phyloP scores from a whole-genome alignment of 768 basidiomycete genomes.

The Pleurotus salmoneostramineus region DNA sequence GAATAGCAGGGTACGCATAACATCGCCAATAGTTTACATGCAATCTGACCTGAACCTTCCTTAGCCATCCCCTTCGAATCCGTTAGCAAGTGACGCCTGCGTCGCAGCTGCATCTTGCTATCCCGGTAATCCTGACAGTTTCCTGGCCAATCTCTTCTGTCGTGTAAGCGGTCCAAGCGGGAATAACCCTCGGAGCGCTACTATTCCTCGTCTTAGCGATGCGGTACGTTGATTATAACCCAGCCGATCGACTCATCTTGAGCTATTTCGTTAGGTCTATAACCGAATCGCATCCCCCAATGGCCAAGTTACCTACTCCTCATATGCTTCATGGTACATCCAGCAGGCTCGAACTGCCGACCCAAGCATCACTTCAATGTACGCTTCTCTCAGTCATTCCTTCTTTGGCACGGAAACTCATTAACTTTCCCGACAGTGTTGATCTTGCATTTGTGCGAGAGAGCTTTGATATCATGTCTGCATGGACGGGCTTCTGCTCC shows the following conservation, averaged over 20 bases:
- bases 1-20: neutral
- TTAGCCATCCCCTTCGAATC: slow-evolving; percentile 5
- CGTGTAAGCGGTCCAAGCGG: slow-evolving; percentile 8
- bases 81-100: slow-evolving; percentile 9
- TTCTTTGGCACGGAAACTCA: neutral
- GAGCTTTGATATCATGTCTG: slow-evolving; percentile 12
- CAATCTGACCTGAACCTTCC: neutral
- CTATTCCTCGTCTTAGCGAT: slow-evolving; percentile 9
- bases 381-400: neutral
- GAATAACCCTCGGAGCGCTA: slow-evolving; percentile 1
- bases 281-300: neutral
- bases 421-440: neutral
- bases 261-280: slow-evolving; percentile 1
- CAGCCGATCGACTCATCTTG: neutral
- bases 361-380: neutral
- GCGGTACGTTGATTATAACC: neutral
- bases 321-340: slow-evolving; percentile 9
- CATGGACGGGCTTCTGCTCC: slow-evolving; percentile 12
- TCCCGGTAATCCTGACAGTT: slow-evolving; percentile 9
- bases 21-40: neutral
- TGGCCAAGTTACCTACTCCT: neutral
- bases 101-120: slow-evolving; percentile 14
- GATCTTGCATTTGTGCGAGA: slow-evolving; percentile 10
- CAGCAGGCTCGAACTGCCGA: slow-evolving; percentile 1
- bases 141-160: slow-evolving; percentile 10